These are phyloP conservation scores for Puya raimondii DNA, from an alignment of 176 grass and related monocot species.

Conservation along the genomic window DNA sequence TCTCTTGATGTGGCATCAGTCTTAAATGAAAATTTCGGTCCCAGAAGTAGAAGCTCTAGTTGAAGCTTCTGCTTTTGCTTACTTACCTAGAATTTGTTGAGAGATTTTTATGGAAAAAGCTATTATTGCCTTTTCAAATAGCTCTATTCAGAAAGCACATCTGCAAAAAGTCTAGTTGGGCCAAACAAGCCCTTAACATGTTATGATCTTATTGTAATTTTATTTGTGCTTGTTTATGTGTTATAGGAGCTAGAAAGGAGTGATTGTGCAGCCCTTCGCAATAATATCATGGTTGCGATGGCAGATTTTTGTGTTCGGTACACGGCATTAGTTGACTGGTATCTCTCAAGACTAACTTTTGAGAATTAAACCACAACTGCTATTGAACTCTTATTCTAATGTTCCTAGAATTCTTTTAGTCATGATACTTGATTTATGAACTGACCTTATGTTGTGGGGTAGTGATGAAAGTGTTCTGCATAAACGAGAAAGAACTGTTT, in stretches of 20 bases:
- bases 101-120: no score
- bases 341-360: slow-evolving; percentile 18
- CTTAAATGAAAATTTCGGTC: no score
- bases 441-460: background rate
- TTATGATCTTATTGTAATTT: background rate
- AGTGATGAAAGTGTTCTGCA: no score
- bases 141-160: no score
- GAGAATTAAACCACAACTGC: slow-evolving; percentile 4
- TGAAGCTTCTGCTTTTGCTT: no score
- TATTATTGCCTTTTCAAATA: no score
- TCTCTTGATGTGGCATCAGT: no score
- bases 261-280: slow-evolving; percentile 70
- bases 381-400: slow-evolving; percentile 9
- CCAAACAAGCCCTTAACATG: background rate
- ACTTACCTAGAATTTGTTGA: no score
- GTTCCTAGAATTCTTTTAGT: background rate
- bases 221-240: background rate
- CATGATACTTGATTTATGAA: background rate
- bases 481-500: no score
- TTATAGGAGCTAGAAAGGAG: slow-evolving; percentile 89
- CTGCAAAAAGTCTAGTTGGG: no score
- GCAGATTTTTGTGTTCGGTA: slow-evolving; percentile 95
- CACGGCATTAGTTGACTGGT: slow-evolving; percentile 90
- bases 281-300: slow-evolving; percentile 90
- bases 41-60: no score